Percentiles rank a stretch among this genome's conserved stretches.
phyloP scores from a whole-genome alignment of 163 green algal genomes.

The Scenedesmus sp. region DNA sequence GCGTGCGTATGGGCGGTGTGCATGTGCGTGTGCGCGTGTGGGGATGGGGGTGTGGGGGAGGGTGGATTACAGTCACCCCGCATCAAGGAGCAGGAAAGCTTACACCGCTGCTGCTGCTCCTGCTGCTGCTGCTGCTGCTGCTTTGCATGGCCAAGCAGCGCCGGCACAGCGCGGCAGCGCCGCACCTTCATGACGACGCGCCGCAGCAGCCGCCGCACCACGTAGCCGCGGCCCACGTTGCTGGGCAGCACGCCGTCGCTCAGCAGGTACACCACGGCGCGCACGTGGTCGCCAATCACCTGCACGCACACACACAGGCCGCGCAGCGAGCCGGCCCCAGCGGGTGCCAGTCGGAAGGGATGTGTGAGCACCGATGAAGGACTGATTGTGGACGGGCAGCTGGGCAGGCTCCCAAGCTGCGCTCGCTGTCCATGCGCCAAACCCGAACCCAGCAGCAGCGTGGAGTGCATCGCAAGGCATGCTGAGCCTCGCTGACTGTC shows the following conservation, averaged over 20 bases:
- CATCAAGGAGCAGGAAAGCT: too few species aligned
- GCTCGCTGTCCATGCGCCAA: too few species aligned
- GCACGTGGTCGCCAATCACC: constrained; percentile 92
- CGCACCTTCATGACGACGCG: constrained; percentile 88
- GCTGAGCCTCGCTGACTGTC: too few species aligned
- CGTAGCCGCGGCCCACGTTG: constrained; percentile 94
- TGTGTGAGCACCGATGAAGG: too few species aligned
- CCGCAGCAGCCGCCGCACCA: constrained; percentile 90
- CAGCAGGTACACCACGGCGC: constrained; percentile 92
- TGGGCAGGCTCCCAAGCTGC: too few species aligned
- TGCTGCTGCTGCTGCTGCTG: neutral
- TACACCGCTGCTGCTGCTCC: neutral
- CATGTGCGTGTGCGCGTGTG: neutral
- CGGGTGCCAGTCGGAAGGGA: neutral
- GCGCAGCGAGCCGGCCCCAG: neutral
- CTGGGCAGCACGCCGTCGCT: constrained; percentile 91
- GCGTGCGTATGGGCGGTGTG: too few species aligned
- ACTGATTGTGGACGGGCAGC: too few species aligned
- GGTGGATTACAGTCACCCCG: too few species aligned
- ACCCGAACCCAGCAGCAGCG: too few species aligned
- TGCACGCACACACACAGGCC: constrained; percentile 57
- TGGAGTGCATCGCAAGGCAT: too few species aligned
- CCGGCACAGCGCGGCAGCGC: neutral
- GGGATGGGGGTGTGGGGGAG: neutral
- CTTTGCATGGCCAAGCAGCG: neutral